Base-by-base conservation (phyloP, 305 asterid species). In the Fraxinus albicans region DNA sequence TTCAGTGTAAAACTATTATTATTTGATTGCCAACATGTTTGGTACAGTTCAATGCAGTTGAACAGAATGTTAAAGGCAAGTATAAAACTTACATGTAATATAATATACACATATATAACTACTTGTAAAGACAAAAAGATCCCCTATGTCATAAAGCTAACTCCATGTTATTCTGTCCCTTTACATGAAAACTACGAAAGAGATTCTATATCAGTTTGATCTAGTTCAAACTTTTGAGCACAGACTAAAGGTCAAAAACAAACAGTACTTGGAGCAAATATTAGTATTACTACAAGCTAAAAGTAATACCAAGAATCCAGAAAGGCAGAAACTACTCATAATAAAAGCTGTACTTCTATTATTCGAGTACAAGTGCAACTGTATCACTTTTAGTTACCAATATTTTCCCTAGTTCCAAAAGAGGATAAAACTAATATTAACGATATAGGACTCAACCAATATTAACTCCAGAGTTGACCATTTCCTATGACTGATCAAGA, bases 21-120 rank as follows among this genome's bases (percentile, higher is more conserved):
- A 8, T 81, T 34, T 83, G 72, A 84, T 40, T 31, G 77, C 81
- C 55, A 74, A 1, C 47, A 34, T 36, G 69, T 47, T 79, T 27
- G 19, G 29, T 72, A 35, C 25, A 67, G 38, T 82, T 10, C 80
- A 34, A 65, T 70, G 53, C 60, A 80, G 69, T 53, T 63, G 10
- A 76, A 44, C 73, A 23, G 17, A 63, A 69, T 69, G 2, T 29
- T 69, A 15, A 10, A 69, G 9, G 8, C 13, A 69, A 69, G 36
- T 29, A 67, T 29, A 25, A 65, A 65, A 65, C n/a, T 63, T 8
- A 63, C 12, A 23, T 63, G 27, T 23, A 63, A 40, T 78, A 55
- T 17, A 40, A 69, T 60, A 73, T 27, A 81, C 1, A 72, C 47
- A 42, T 34, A 65, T 17, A 31, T 63, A 25, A 65, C 17, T 25